These are phyloP conservation scores for Aureobasidium mangrovei DNA, from an alignment of 2,329 filamentous ascomycete species.

Conservation along the genomic window DNA sequence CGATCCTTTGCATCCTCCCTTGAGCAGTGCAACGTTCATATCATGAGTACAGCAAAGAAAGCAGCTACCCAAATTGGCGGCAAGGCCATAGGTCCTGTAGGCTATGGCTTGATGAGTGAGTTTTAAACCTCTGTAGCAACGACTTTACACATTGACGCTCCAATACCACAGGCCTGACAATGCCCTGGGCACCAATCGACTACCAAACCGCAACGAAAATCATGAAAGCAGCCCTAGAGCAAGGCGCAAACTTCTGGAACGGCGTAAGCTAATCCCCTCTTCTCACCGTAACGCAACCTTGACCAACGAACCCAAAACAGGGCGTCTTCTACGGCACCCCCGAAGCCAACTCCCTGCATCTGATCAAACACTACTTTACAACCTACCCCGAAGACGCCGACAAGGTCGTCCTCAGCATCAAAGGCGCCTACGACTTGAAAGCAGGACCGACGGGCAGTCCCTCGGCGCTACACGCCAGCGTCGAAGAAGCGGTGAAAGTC, in stretches of 20 bases:
- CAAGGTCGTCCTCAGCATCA: conserved; percentile 54
- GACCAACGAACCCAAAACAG: conserved; percentile 31
- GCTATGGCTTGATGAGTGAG: neutral
- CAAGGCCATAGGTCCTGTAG: neutral
- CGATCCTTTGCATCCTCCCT: too few relatives aligned
- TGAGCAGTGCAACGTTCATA: too few relatives aligned
- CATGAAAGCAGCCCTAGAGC: conserved; percentile 32
- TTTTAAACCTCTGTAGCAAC: neutral
- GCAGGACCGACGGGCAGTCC: conserved; percentile 43
- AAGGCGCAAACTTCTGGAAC: conserved; percentile 35
- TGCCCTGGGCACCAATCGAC: neutral
- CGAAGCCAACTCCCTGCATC: conserved; percentile 49
- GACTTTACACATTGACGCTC: neutral
- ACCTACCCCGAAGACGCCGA: conserved; percentile 55
- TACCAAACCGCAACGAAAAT: neutral
- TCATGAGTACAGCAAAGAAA: too few relatives aligned
- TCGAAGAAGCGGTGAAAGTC: conserved; percentile 49
- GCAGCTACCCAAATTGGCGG: neutral
- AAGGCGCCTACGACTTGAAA: conserved; percentile 43
- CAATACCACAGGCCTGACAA: neutral
- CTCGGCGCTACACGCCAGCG: conserved; percentile 46
- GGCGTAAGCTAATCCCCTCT: conserved; percentile 17
- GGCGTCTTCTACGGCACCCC: conserved; percentile 50
- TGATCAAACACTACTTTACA: conserved; percentile 55
- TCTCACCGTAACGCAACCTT: too few relatives aligned